Conservation (phyloP, 2,329 filamentous ascomycete species). For the Alternaria hordeiaustralica region DNA sequence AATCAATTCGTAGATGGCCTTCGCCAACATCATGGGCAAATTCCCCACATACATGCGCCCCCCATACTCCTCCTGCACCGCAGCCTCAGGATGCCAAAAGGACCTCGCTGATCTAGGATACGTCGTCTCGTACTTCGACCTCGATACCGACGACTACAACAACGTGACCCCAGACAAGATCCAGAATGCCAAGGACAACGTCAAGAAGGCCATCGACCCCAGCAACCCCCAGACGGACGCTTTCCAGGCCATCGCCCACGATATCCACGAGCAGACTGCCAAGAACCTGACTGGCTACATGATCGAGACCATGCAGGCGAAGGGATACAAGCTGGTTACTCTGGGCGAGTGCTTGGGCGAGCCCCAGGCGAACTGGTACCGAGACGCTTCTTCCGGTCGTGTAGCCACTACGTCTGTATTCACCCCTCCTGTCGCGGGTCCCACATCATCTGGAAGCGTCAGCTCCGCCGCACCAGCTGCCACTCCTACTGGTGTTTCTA, state of each 20-base stretch:
- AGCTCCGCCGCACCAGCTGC: constrained; percentile 10
- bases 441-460: constrained; percentile 19
- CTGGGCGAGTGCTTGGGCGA: constrained; percentile 56
- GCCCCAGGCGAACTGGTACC: constrained; percentile 55
- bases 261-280: constrained; percentile 55
- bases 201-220: constrained; percentile 51
- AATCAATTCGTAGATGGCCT: constrained; percentile 49
- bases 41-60: constrained; percentile 63
- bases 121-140: constrained; percentile 66
- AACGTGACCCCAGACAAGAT: constrained; percentile 39
- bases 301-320: constrained; percentile 44
- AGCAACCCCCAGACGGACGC: constrained; percentile 30
- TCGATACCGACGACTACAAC: constrained; percentile 60
- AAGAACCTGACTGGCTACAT: constrained; percentile 51
- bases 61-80: constrained; percentile 55
- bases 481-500: constrained; percentile 6
- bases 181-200: constrained; percentile 43
- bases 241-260: constrained; percentile 62
- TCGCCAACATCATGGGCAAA: constrained; percentile 61
- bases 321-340: constrained; percentile 53
- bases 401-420: constrained; percentile 17
- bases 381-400: constrained; percentile 27
- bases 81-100: constrained; percentile 44
- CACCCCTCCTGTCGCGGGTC: constrained; percentile 15
- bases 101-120: constrained; percentile 58